Base-by-base conservation (phyloP, 345 rosid species). In the Capsella bursapastoris region DNA sequence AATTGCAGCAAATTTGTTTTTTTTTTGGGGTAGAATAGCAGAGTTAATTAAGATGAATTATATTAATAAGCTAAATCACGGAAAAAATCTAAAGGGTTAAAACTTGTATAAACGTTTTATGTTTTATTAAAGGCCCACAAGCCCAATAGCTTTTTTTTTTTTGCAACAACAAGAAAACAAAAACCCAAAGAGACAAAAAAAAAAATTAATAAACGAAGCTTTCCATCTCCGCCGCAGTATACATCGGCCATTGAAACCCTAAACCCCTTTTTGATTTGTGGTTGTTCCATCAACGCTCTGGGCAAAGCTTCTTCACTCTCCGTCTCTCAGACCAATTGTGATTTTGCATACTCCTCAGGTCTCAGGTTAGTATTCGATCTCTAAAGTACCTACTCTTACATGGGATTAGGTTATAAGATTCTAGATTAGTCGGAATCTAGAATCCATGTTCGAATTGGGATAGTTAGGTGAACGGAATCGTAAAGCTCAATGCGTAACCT, bases 331-430 rank as follows among this genome's bases (percentile, higher is more conserved):
- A 12, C 8, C 27, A 3, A 12, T 48, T 27, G 27, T 45, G 44
- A 0, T 57, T 69, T 31, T 28, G 32, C 55, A 7, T 25, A 59
- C 1, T 14, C 13, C 34, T 60, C 49, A 40, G 66, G 6, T 12
- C 10, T 72, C 53, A 62, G 76, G 70, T 72, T 52, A 9, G 65
- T 64, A 43, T 73, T 45, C 15, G 40, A 64, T 43, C 35, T 72
- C 32, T 40, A 3, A 27, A 32, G 1, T 25, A 48, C 0, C 2
- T 35, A 9, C 4, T 59, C 22, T 38, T 71, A 2, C 14, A 25
- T 32, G 6, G n/a, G 16, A 32, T 70, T 59, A 59, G 60, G 28
- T 50, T 0, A 12, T 47, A 11, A 22, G 27, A 9, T 67, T 18
- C 57, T 12, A 12, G 18, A 16, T 16, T 45, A 51, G 10, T 43